Evolutionary conservation across 2,329 filamentous ascomycete genomes (phyloP), one percentile per base, ranked within the genome.

Genomic region (Malbranchea cinnamomea): DNA sequence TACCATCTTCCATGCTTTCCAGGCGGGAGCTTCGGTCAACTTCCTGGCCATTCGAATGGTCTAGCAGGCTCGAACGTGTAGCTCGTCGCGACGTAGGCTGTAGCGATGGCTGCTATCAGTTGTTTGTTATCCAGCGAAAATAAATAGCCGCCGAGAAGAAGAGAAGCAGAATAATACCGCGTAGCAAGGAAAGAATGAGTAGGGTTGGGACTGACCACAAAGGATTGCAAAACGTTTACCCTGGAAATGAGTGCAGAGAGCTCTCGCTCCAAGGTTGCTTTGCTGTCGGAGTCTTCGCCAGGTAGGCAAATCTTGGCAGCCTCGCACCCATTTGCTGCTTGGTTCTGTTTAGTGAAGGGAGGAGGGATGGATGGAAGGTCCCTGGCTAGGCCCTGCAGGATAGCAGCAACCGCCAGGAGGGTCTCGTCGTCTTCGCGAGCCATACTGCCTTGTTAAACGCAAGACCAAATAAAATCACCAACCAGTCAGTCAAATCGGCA

Each of bases 181-280:
- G 13, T 22, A 22, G 7, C 20, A 11, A 22, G 7, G 20, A n/a
- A n/a, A n/a, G n/a, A n/a, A n/a, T n/a, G n/a, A n/a, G n/a, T n/a
- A 46, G 21, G 12, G 11, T 10, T 11, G 13, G 9, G 44, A 46
- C 49, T 52, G 47, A 68, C 71, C 41, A 80, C 78, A 57, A 78
- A 78, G 43, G 73, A 72, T 62, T 95, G 85, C 43, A 95, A 71
- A 41, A 76, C 73, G 40, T 84, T 78, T 42, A 95, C 73, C 42
- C 89, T 69, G 37, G 74, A 61, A 36, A 77, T 71, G 39, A 95
- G 69, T 33, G 80, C 77, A 29, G 77, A 71, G 34, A 98, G 69
- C 59, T 95, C 87, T 36, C 68, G 66, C 59, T 95, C 84, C 37
- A 95, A 71, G 18, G 68, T 68, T 41, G 70, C 66, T 60, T 95